These are phyloP conservation scores for Hypholoma sublateritium DNA, from an alignment of 768 basidiomycete species.

Conservation along the genomic window DNA sequence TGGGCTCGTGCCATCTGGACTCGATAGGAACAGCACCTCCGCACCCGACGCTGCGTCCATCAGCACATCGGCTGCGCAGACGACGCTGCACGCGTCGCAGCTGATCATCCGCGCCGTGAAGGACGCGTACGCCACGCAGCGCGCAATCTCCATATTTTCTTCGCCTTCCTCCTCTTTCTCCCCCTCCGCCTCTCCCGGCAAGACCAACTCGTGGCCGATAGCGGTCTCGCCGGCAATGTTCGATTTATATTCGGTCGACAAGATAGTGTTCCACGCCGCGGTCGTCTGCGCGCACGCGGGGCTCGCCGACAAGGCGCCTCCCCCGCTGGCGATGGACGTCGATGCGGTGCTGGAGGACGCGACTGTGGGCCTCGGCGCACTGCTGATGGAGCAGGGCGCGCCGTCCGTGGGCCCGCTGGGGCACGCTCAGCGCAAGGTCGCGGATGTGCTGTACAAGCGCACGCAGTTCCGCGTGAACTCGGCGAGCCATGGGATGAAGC, in stretches of 20 bases:
- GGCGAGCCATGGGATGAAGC: conserved; percentile 25
- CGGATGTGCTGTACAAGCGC: conserved; percentile 12
- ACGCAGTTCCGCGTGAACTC: not conserved
- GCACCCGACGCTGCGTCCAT: not conserved
- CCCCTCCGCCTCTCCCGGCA: conserved; percentile 4
- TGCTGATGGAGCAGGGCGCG: conserved; percentile 15
- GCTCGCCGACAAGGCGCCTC: not conserved
- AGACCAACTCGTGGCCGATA: not conserved
- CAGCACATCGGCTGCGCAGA: conserved; percentile 36
- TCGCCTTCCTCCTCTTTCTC: conserved; percentile 2
- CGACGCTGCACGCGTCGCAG: conserved; percentile 67
- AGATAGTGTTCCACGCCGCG: conserved; percentile 65
- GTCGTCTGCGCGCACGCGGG: conserved; percentile 59
- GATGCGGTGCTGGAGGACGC: conserved; percentile 25
- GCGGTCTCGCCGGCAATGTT: conserved; percentile 15
- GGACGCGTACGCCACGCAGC: conserved; percentile 12
- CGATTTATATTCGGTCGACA: conserved; percentile 44
- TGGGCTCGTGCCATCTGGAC: not conserved
- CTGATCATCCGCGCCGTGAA: conserved; percentile 53
- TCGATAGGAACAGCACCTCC: not conserved
- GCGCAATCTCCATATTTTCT: conserved; percentile 27
- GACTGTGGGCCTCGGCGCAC: conserved; percentile 22
- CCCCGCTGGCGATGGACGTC: not conserved
- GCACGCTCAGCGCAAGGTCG: conserved; percentile 16
- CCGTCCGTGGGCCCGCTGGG: conserved; percentile 17